Evolutionary conservation across 257 asterid genomes (phyloP).

Genomic region (Penstemon eatonii): DNA sequence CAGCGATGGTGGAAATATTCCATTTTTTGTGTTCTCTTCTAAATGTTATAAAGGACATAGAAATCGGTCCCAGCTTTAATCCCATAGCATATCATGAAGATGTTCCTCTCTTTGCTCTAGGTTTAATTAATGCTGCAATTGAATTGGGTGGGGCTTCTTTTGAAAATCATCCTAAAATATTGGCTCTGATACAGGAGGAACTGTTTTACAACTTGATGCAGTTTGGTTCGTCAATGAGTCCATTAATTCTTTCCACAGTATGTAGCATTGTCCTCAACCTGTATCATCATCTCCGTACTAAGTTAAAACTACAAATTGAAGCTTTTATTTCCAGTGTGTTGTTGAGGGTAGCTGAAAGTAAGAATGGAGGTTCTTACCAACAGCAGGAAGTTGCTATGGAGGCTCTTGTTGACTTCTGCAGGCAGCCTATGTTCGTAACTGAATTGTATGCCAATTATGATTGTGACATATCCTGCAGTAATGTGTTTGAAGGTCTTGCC

Average conservation of each 20-base stretch:
- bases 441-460: slow-evolving; percentile 93
- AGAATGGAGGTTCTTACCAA: slow-evolving; percentile 86
- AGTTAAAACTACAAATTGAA: slow-evolving; percentile 84
- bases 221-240: slow-evolving; percentile 93
- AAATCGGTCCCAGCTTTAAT: slow-evolving; percentile 65
- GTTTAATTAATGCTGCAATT: slow-evolving; percentile 84
- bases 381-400: slow-evolving; percentile 98
- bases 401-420: slow-evolving; percentile 88
- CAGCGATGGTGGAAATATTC: slow-evolving; percentile 91
- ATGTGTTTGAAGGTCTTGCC: slow-evolving; percentile 81
- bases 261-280: slow-evolving; percentile 92
- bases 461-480: slow-evolving; percentile 80
- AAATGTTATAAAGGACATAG: slow-evolving; percentile 76
- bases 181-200: slow-evolving; percentile 84
- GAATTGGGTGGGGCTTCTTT: slow-evolving; percentile 86
- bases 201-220: slow-evolving; percentile 79
- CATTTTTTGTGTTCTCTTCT: slow-evolving; percentile 88
- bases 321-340: slow-evolving; percentile 77
- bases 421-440: slow-evolving; percentile 76
- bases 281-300: slow-evolving; percentile 81
- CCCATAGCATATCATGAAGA: slow-evolving; percentile 91
- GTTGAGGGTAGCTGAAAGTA: slow-evolving; percentile 75
- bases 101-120: slow-evolving; percentile 91
- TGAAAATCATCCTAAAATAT: slow-evolving; percentile 67
- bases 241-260: slow-evolving; percentile 90